phyloP scores from a whole-genome alignment of 805 yeast species.

The Torulaspora indica region DNA sequence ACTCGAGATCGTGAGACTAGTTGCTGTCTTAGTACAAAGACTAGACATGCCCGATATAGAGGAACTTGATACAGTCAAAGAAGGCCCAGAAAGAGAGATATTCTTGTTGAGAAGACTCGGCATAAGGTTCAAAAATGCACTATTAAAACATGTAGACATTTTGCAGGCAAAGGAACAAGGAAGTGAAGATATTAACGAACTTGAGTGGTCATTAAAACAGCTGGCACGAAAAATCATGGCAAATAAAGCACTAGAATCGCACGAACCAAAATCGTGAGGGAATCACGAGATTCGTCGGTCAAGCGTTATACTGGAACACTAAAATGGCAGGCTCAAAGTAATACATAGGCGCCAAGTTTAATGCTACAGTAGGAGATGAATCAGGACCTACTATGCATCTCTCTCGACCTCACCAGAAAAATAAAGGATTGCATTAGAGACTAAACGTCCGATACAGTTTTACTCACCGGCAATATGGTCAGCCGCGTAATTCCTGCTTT shows the following conservation, averaged over 20 bases:
- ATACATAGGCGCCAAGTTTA: too few species aligned
- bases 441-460: too few species aligned
- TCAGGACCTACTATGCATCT: too few species aligned
- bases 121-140: conserved; percentile 22
- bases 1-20: conserved; percentile 26
- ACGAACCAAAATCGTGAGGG: background rate
- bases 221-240: conserved; percentile 11
- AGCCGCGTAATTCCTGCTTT: too few species aligned
- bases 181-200: conserved; percentile 4
- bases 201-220: conserved; percentile 19
- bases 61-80: background rate
- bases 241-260: conserved; percentile 5
- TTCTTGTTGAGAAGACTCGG: conserved; percentile 26
- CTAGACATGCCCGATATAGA: conserved; percentile 13
- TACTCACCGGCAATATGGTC: too few species aligned
- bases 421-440: too few species aligned
- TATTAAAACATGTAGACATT: conserved; percentile 18
- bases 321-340: too few species aligned
- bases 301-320: too few species aligned
- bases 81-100: conserved; percentile 12
- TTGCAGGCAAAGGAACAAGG: conserved; percentile 14
- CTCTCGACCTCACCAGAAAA: too few species aligned
- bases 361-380: too few species aligned
- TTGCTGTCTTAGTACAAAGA: conserved; percentile 16
- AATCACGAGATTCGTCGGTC: background rate